Evolutionary conservation across 768 basidiomycete genomes (phyloP), one percentile per base, ranked within the genome.

Genomic region (Xerocomellus chrysenteron): DNA sequence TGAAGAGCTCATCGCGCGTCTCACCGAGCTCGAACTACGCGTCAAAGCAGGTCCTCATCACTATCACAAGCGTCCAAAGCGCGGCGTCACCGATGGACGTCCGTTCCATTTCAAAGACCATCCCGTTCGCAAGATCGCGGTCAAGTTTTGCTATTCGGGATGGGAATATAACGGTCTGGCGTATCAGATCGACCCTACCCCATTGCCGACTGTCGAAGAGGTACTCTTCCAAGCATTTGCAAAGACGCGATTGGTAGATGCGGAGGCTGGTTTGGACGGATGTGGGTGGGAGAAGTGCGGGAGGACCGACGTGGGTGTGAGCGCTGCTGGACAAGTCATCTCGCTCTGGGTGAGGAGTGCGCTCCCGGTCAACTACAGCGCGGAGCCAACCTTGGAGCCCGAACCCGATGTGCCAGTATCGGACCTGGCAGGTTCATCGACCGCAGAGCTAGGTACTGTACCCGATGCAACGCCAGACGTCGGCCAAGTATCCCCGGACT

Each of bases 221-320:
- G 88, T 91, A 5, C 73, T 99, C 21, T 89, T 92, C 56, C 81
- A 82, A 35, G 93, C 93, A 0, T 75, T 98, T 54, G 86, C 82
- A 40, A 86, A 87, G 62, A 82, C 90, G 0, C 79, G 85, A 47
- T 76, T 99, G 43, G 82, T 98, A 12, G 91, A 96, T 65, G 78
- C 78, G 1, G 82, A 79, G 4, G 80, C 74, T 5, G 92, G 92
- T 5, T 76, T 89, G 53, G 88, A 94, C 16, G 95, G 91, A 0
- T 94, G 93, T 66, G 90, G 84, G 36, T 98, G 92, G 86, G 86
- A 90, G 67, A 81, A 84, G 61, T 98, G 97, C 71, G 96, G 97
- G 13, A 75, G 97, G 66, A 98, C 97, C 28, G 97, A 99, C 78
- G 81, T 88, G 19, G 95, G 96, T 0, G 97, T 99, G 56, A 96